Evolutionary conservation across 1,284 basidiomycete genomes (phyloP), one percentile per base, ranked within the genome.

Genomic region (Ustilago shanxiensis): DNA sequence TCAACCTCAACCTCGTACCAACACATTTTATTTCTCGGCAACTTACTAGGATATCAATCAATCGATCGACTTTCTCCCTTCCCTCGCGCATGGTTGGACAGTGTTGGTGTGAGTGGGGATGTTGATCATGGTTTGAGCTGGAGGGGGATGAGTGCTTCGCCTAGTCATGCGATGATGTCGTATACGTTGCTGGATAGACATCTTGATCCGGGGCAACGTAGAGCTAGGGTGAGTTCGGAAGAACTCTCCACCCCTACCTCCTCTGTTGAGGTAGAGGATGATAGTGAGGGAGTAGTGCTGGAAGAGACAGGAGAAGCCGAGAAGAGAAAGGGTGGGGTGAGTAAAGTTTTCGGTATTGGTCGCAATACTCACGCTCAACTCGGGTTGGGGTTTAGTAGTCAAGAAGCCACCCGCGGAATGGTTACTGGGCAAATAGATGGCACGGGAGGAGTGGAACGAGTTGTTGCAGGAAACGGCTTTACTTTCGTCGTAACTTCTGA

Each of bases 371-470:
- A 68, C 37, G 76, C 67, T 2, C 72, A 79, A 45, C 49, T 79
- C 1, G 76, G 76, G 14, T 39, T 79, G 1, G 76, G 76, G 1
- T 79, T 75, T 16, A 28, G 58, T 0, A 50, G 37, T 14, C 71
- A 79, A n/a, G 76, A 79, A 35, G 72, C 72, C 1, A 79, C 76
- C 2, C 29, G 76, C 0, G 76, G 76, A 0, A 75, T 79, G 72
- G 57, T 72, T 8, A 66, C 68, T 0, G 72, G 68, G 9, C 1
- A 44, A 4, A 28, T 77, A 0, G 3, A 24, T 1, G 74, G 69
- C 10, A 29, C n/a, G 16, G 47, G 53, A 4, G 69, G 69, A 2
- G 41, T 77, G 1, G 2, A 7, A 16, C 16, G 9, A 5, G 26
- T 77, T 1, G 60, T 28, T 7, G 72, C 65, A 0, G 72, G 65